Evolutionary conservation across 164 flowering plant species (phyloP).

Genomic region (Liquidambar formosana): DNA sequence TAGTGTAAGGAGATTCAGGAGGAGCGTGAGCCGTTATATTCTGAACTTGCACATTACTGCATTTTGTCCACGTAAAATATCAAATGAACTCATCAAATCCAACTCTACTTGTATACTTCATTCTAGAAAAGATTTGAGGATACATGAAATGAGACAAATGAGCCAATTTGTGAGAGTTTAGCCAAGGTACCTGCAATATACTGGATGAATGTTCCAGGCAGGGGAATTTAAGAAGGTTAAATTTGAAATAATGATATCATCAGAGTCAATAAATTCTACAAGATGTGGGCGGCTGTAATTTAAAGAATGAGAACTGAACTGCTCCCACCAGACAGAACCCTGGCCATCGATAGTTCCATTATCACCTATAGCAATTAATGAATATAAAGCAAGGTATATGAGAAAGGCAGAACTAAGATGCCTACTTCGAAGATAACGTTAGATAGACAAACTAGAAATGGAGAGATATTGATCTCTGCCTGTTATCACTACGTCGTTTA

Average conservation of each 20-base stretch:
- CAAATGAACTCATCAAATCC: neutral
- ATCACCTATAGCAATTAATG: conserved; percentile 27
- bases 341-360: conserved; percentile 56
- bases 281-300: conserved; percentile 35
- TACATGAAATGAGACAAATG: neutral
- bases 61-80: conserved; percentile 10
- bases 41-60: conserved; percentile 66
- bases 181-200: conserved; percentile 23
- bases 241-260: conserved; percentile 30
- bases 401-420: neutral
- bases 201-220: conserved; percentile 25
- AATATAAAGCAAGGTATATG: neutral
- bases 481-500: conserved; percentile 56
- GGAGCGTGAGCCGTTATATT: conserved; percentile 54
- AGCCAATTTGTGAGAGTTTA: neutral
- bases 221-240: conserved; percentile 31
- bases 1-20: conserved; percentile 55
- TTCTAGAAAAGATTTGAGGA: neutral
- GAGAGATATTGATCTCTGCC: conserved; percentile 24
- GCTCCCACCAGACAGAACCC: conserved; percentile 42
- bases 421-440: neutral
- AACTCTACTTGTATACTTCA: too few relatives aligned
- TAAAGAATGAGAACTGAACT: conserved; percentile 16
- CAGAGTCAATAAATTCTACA: conserved; percentile 32
- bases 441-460: neutral